These are phyloP conservation scores for Jamesozyma lodderae DNA, from an alignment of 805 yeast species.

Conservation along the genomic window DNA sequence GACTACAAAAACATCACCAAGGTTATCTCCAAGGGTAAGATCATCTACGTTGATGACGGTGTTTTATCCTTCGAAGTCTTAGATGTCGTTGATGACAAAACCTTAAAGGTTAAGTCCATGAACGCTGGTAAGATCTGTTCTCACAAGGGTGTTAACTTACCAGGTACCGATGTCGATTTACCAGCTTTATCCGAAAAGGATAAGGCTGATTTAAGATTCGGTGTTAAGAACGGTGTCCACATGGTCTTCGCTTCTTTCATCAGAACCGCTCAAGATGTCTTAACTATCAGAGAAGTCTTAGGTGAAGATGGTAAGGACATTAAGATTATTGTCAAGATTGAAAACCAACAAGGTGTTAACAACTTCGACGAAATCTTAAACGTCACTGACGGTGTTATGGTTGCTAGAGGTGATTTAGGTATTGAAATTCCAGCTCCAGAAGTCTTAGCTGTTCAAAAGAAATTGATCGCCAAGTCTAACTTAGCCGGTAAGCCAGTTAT, in stretches of 20 bases:
- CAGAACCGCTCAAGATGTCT: slow-evolving; percentile 86
- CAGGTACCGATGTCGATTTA: slow-evolving; percentile 97
- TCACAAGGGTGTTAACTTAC: slow-evolving; percentile 98
- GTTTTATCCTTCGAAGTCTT: slow-evolving; percentile 89
- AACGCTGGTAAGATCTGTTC: slow-evolving; percentile 94
- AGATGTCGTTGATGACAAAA: slow-evolving; percentile 69
- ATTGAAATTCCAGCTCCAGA: slow-evolving; percentile 99
- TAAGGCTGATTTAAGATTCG: slow-evolving; percentile 81
- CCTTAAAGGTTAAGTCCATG: slow-evolving; percentile 78
- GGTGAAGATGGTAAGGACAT: slow-evolving; percentile 96
- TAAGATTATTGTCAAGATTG: slow-evolving; percentile 95
- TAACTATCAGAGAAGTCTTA: slow-evolving; percentile 82
- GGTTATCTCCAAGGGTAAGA: slow-evolving; percentile 79
- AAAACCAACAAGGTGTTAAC: slow-evolving; percentile 99
- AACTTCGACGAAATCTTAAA: slow-evolving; percentile 92
- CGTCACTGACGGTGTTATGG: slow-evolving; percentile 99
- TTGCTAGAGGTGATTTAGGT: slow-evolving; percentile 99
- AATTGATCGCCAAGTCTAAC: slow-evolving; percentile 98
- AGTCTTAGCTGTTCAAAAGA: slow-evolving; percentile 97
- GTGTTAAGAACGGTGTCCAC: slow-evolving; percentile 96
- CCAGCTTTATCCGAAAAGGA: slow-evolving; percentile 98
- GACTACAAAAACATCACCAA: slow-evolving; percentile 96
- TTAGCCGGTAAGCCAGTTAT: slow-evolving; percentile 98
- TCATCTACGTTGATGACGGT: slow-evolving; percentile 96
- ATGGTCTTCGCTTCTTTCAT: slow-evolving; percentile 98